phyloP scores from a whole-genome alignment of 805 yeast genomes.

The Starmerella sirachaensis region DNA sequence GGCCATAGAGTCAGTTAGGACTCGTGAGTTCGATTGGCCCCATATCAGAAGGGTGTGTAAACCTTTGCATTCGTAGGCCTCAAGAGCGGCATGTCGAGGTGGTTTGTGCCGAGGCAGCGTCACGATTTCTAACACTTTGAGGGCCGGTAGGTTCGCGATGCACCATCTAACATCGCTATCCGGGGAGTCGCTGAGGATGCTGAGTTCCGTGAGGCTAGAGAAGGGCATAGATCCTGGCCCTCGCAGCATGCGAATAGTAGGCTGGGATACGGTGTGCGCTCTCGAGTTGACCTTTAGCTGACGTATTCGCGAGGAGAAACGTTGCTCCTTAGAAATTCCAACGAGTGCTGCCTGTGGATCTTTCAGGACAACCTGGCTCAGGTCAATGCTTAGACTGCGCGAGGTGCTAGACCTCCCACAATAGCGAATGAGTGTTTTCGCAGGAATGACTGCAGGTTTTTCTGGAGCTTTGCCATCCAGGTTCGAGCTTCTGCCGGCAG shows the following conservation, averaged over 20 bases:
- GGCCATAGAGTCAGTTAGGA: slow-evolving; percentile 4
- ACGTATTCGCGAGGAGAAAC: slow-evolving; percentile 7
- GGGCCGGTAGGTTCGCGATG: slow-evolving; percentile 9
- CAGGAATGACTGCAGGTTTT: neutral
- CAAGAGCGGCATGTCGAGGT: neutral
- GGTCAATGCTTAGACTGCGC: slow-evolving; percentile 3
- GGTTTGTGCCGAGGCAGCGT: slow-evolving; percentile 3
- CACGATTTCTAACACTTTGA: slow-evolving; percentile 11
- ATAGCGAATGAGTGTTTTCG: slow-evolving; percentile 7
- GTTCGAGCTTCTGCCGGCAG: no score
- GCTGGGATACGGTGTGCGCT: slow-evolving; percentile 1
- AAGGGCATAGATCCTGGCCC: neutral
- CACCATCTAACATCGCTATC: slow-evolving; percentile 18
- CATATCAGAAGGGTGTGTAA: slow-evolving; percentile 7
- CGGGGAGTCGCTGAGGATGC: slow-evolving; percentile 11
- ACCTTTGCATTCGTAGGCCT: neutral
- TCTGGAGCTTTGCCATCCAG: neutral
- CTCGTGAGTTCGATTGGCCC: slow-evolving; percentile 8
- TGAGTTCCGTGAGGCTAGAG: slow-evolving; percentile 3
- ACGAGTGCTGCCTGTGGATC: slow-evolving; percentile 6
- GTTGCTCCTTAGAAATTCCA: neutral
- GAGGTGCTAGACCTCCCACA: slow-evolving; percentile 1
- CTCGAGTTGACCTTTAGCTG: slow-evolving; percentile 6
- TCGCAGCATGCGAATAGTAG: slow-evolving; percentile 8
- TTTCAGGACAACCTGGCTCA: slow-evolving; percentile 8